Base-by-base conservation (phyloP, 352 stramenopile species). In the Peronosclerospora sorghi region DNA sequence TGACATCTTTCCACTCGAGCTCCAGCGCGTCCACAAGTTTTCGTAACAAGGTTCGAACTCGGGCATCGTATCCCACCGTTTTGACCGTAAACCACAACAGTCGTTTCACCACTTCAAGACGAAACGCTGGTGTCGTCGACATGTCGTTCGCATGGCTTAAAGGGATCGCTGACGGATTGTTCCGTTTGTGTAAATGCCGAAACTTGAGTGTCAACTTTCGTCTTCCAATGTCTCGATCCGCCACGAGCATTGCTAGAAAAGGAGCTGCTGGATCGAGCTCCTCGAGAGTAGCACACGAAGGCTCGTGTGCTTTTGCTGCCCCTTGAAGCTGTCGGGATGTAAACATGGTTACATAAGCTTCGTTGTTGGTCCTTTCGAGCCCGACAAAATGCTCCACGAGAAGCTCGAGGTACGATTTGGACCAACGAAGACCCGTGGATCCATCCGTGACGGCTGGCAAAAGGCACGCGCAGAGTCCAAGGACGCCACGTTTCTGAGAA, bases 81-180 rank as follows among this genome's bases (percentile, higher is more conserved):
- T 87, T 81, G 10, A 89, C 67, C 1, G 66, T 85, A 42, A 87
- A 85, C 82, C 78, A 87, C 20, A 94, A 54, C 20, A 86, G 35
- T 19, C 74, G 50, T 43, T 85, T 80, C 14, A 87, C 21, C 21
- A 88, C 48, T 24, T 79, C 59, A 5, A 73, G 53, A 8, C 76
- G 65, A n/a, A 89, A 87, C 3, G 43, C 50, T 0, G 68, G n/a
- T 0, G 57, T 44, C 10, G 47, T 48, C 0, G 53, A 30, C 5
- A 35, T 39, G 9, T 48, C 23, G 1, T 54, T 32, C 2, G 46
- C 27, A 2, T 65, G 34, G 4, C 17, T 30, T 1, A 21, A 8
- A 36, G 34, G 44, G 10, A 8, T 32, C 8, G 3, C n/a, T 10
- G 10, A 21, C 9, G 15, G 13, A 6, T 48, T 43, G 17, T 55